Base-by-base conservation (phyloP, 768 basidiomycete species). In the Tephrocybe sp. region DNA sequence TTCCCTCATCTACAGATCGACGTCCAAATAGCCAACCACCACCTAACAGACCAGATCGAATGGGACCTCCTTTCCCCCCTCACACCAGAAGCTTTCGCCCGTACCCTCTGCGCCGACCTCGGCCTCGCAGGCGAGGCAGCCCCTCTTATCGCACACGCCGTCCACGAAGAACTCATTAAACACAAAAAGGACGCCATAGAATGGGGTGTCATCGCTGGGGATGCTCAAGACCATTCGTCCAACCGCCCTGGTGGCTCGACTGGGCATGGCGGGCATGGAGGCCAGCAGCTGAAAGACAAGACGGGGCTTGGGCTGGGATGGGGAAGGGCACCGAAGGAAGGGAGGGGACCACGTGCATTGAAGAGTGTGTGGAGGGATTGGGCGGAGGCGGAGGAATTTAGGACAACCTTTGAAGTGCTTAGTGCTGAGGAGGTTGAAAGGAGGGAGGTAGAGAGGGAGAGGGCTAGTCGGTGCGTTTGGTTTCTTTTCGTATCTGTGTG, bases 41-140 rank as follows among this genome's bases (percentile, higher is more conserved):
- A 96, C 66, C 77, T 99, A 1, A 75, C 89, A 49, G 97, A 99
- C 70, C 90, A 94, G 62, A 93, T 99, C 57, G 97, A 99, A 69
- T 99, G 96, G 96, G 96, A 99, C 68, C 79, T 98, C n/a, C 81
- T 90, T 38, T 96, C 95, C 3, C 80, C 88, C 3, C 77, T 98
- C 30, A 95, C 92, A 0, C 96, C 96, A 1, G 89, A 96, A 64
- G 76, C 71, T 1, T 98, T 98, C 60, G 81, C 96, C 0, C 69
- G 71, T 31, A 83, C 80, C 42, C 85, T 98, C 27, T 92, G 90
- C 60, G 65, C 76, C 19, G 97, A 98, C 54, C 80, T 98, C 13
- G 94, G 93, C 6, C 77, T 99, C 2, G 76, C 86, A 1, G 91
- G 93, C 31, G 93, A 95, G 64, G 91, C 95, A 0, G 64, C 85